Evolutionary conservation across 2,329 filamentous ascomycete genomes (phyloP), one percentile per base, ranked within the genome.

Genomic region (Botrytis squamosa): DNA sequence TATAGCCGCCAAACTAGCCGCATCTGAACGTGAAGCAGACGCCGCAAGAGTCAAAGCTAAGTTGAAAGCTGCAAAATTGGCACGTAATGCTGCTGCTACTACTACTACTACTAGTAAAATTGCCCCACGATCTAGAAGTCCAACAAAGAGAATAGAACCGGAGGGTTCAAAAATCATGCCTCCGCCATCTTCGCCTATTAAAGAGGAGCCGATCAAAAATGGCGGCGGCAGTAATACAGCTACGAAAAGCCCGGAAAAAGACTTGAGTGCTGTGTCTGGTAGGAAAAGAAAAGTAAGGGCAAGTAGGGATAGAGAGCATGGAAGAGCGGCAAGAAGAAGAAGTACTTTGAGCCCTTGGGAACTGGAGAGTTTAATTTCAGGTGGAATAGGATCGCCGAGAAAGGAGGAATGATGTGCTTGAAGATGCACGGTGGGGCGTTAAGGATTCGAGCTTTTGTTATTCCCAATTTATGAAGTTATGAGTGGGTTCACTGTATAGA

Each of bases 271-370:
- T 38, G 67, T 57, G 12, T 74, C 70, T 14, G 77, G 66, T 25
- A 77, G 76, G 67, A 84, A 81, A 72, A 75, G 86, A 46, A 88
- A 88, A 80, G 83, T 74, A 25, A 79, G 75, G 71, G 75, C 63
- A 78, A 80, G 76, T 77, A 82, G 69, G 76, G 80, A 73, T 80
- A 81, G 68, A 76, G 80, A 74, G 80, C 63, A 44, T 22, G 82
- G 79, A 79, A 82, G 81, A 84, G 85, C 89, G 4, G 91, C 87
- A 74, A 85, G 92, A 80, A 86, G 92, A 80, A 87, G 93, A 81
- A 94, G 91, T 79, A 95, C 92, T 33, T 83, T 95, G 46, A 94
- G 88, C 78, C 90, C 91, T 4, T 91, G 91, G 85, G 93, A 95
- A 82, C 82, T 95, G 79, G 88, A 92, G 82, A 89, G 87, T 63